Base-by-base conservation (phyloP, 176 grass and related monocot species). In the Oryza punctata region DNA sequence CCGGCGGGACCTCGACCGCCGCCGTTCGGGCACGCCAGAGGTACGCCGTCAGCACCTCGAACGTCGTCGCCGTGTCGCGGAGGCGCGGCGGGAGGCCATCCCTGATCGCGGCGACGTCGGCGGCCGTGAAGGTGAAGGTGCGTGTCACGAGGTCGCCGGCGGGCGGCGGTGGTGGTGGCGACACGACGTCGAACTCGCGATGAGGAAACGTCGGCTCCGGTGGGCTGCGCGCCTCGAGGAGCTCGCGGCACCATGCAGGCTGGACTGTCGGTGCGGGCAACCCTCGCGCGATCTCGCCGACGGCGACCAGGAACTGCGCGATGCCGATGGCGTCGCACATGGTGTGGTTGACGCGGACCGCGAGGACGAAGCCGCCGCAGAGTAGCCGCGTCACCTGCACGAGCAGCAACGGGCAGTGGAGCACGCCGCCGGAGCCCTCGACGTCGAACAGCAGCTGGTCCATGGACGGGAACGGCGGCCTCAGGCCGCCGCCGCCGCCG, bases 361-460 rank as follows among this genome's bases (percentile, higher is more conserved):
- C 88, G 6, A 90, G 12, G 65, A 87, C 46, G 84, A 95, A 90
- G 30, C 90, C 88, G 14, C 93, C 87, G 44, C 90, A 92, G 8
- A 67, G 67, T 4, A 92, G 85, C 28, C 93, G 73, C 2, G 90
- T 95, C 23, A 92, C 93, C 92, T 94, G 88, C 54, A 91, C 52
- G 40, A 85, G 80, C 72, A 91, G 26, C 74, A 94, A 18, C 0
- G 88, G 91, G 35, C 74, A 63, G 41, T 54, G 3, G 24, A 84
- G 57, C 15, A 88, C 73, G 43, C 54, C 85, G 0, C 13, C 0
- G 10, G 40, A 54, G 4, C 74, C 54, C 2, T 85, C 64, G 2
- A 82, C 61, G 44, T 76, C 69, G 76, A 66, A 65, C 23, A 88
- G 80, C 18, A 94, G 69, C 69, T 94, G 73, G 5, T 90, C 79